Evolutionary conservation across 2,329 filamentous ascomycete genomes (phyloP).

Genomic region (Rutstroemia sp.): DNA sequence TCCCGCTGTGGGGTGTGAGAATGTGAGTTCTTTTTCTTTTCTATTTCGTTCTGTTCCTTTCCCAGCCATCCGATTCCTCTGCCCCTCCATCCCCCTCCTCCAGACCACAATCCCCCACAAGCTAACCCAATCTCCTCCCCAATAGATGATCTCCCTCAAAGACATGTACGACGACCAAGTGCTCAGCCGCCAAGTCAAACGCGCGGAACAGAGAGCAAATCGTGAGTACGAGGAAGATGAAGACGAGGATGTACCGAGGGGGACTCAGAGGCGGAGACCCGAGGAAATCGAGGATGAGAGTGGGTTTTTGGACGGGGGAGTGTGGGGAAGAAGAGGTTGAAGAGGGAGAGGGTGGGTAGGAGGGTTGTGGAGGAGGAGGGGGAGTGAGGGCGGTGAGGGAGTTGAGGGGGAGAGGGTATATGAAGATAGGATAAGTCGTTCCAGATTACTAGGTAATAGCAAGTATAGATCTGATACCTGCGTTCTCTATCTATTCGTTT

Average conservation of each 20-base stretch:
- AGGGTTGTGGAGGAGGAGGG: not conserved
- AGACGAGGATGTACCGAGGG: not conserved
- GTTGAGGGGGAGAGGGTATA: not conserved
- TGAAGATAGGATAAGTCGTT: no score
- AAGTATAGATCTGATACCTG: no score
- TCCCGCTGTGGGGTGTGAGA: conserved; percentile 56
- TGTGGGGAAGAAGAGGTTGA: not conserved
- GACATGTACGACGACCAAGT: conserved; percentile 52
- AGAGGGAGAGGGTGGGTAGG: not conserved
- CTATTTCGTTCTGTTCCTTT: not conserved
- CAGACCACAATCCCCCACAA: no score
- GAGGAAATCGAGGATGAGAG: not conserved
- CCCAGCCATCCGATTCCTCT: not conserved
- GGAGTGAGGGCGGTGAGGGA: no score
- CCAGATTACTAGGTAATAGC: no score
- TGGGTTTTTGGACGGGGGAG: not conserved
- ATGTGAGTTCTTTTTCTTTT: conserved; percentile 33
- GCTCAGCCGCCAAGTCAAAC: conserved; percentile 50
- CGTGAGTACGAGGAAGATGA: conserved; percentile 37
- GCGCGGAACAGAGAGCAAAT: conserved; percentile 38
- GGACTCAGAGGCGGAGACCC: not conserved
- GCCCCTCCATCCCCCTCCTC: no score
- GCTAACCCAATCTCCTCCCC: no score
- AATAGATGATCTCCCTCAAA: conserved; percentile 39
- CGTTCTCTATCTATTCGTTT: no score